Percentiles rank a stretch among this genome's conserved stretches.
phyloP scores from a whole-genome alignment of 495 filamentous ascomycete species.

The Talaromyces ruber region DNA sequence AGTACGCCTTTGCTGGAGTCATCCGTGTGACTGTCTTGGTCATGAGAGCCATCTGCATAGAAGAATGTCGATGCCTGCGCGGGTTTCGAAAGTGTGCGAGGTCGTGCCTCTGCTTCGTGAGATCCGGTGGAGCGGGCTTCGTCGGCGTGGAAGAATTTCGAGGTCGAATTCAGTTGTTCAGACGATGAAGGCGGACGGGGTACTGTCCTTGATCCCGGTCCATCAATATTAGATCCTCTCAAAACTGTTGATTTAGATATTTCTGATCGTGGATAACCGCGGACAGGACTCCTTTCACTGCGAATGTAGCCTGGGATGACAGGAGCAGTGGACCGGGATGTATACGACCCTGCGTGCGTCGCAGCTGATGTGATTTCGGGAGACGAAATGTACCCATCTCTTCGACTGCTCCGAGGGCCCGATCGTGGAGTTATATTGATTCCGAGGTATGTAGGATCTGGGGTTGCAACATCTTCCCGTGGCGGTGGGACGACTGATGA shows the following conservation, averaged over 20 bases:
- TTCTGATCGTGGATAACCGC: conserved; percentile 21
- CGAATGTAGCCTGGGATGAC: conserved; percentile 17
- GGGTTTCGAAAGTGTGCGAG: conserved; percentile 19
- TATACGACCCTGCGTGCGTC: conserved; percentile 21
- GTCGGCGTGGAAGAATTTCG: conserved; percentile 71
- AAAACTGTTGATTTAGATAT: conserved; percentile 23
- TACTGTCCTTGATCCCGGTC: neutral
- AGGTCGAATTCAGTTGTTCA: conserved; percentile 15
- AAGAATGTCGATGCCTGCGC: conserved; percentile 44
- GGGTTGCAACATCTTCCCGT: conserved; percentile 39
- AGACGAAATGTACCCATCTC: conserved; percentile 54
- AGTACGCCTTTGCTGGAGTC: conserved; percentile 11
- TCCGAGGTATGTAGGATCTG: conserved; percentile 46
- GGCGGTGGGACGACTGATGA: conserved; percentile 20
- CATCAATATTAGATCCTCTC: conserved; percentile 25
- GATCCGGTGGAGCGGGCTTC: conserved; percentile 46
- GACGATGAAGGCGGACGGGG: conserved; percentile 26
- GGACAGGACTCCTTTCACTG: conserved; percentile 30
- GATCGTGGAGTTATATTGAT: conserved; percentile 68
- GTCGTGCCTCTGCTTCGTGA: conserved; percentile 18
- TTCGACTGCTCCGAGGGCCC: conserved; percentile 54
- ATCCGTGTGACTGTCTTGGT: conserved; percentile 19
- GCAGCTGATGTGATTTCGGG: conserved; percentile 46
- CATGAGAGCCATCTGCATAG: conserved; percentile 44
- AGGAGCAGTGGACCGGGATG: conserved; percentile 22